phyloP scores from a whole-genome alignment of 192 early-diverging fungal genomes.

The Podila epicladia region DNA sequence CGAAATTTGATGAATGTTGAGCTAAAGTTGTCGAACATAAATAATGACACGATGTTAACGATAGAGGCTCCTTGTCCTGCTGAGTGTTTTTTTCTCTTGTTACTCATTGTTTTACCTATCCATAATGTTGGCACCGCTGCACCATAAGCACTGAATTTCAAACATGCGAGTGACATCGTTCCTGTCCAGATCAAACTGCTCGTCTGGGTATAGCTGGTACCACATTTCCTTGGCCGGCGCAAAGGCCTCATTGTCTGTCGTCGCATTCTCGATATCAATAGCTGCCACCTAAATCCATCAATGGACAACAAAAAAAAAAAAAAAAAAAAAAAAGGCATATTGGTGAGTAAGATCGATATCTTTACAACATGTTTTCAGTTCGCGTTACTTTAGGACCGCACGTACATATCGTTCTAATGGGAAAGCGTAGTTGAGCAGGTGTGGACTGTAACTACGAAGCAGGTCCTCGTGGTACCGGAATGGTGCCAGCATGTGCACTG shows the following conservation, averaged over 20 bases:
- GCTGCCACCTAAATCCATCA: constrained; percentile 33
- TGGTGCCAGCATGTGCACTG: constrained; percentile 66
- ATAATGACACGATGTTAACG: neutral
- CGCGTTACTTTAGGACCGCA: neutral
- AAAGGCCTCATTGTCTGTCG: constrained; percentile 49
- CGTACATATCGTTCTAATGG: constrained; percentile 58
- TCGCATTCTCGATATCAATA: constrained; percentile 46
- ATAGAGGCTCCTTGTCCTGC: no score
- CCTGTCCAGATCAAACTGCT: constrained; percentile 42
- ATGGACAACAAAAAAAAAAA: neutral
- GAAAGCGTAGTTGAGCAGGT: constrained; percentile 52
- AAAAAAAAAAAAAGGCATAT: neutral
- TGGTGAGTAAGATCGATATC: no score
- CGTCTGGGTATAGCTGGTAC: constrained; percentile 39
- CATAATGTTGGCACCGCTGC: constrained; percentile 44
- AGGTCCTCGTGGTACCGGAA: constrained; percentile 69
- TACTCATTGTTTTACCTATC: constrained; percentile 13
- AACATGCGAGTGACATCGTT: constrained; percentile 35
- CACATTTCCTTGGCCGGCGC: constrained; percentile 37
- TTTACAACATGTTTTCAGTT: no score
- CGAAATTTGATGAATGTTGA: constrained; percentile 48
- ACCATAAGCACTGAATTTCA: constrained; percentile 46
- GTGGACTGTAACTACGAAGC: constrained; percentile 54
- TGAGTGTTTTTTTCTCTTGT: no score
- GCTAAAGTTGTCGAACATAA: neutral